Evolutionary conservation across 352 stramenopile species (phyloP).

Genomic region (Thalassiosira oceanica): DNA sequence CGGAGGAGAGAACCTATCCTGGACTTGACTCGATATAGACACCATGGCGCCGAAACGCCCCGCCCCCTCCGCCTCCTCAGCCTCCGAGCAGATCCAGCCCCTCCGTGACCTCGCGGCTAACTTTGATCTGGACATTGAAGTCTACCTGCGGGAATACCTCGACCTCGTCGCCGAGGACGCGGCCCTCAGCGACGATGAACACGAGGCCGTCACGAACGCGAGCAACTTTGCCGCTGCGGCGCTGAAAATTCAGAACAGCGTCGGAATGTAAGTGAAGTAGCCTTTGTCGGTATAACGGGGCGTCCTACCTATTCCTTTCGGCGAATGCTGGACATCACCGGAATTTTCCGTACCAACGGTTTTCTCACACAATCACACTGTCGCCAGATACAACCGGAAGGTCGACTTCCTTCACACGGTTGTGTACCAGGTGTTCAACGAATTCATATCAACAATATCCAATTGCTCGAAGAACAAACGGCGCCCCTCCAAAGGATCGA

Average conservation of each 20-base stretch:
- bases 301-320: too few relatives aligned
- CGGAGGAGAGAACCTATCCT: too few relatives aligned
- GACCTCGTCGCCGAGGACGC: constrained; percentile 18
- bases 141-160: constrained; percentile 74
- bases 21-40: too few relatives aligned
- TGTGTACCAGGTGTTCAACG: constrained; percentile 80
- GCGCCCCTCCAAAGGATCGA: constrained; percentile 22
- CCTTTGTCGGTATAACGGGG: not conserved
- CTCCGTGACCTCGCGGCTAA: constrained; percentile 72
- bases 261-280: constrained; percentile 76
- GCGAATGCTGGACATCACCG: too few relatives aligned
- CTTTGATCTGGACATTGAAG: constrained; percentile 80
- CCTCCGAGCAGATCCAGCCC: constrained; percentile 57
- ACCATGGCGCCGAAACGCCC: too few relatives aligned
- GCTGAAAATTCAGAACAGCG: constrained; percentile 90
- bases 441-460: constrained; percentile 5
- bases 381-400: constrained; percentile 87
- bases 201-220: not conserved
- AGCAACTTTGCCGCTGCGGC: constrained; percentile 90
- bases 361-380: too few relatives aligned
- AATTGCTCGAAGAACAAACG: constrained; percentile 9
- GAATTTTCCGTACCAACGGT: too few relatives aligned
- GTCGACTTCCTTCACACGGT: constrained; percentile 92
- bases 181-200: not conserved
- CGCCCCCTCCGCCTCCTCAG: constrained; percentile 2